Base-by-base conservation (phyloP, 2,329 filamentous ascomycete genomes). In the Periconia sp. region DNA sequence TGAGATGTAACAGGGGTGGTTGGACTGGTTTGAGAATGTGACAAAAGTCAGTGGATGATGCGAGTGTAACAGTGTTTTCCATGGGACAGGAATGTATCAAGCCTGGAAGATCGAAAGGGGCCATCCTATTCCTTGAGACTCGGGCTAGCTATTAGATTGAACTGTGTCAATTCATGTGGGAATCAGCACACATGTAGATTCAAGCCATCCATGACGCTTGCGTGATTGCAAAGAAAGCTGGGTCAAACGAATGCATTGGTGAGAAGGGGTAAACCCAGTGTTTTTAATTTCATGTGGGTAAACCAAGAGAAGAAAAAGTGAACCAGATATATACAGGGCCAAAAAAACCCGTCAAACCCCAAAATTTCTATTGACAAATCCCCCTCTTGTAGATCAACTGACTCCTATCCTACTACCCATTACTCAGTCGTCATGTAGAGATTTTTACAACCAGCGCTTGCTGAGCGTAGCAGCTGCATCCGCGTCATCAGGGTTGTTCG, bases 401-500 rank as follows among this genome's bases (percentile, higher is more conserved):
- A 22, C 33, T 8, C 11, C 22, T 36, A n/a, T 16, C 33, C 22
- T 15, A 29, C 16, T n/a, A 22, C 18, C 18, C 31, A 33, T n/a
- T 16, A 11, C 4, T 9, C 15, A 7, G 6, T 17, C n/a, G 19
- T 16, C 5, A n/a, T 11, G 19, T 17, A 7, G 12, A 21, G 8
- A 8, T 21, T 7, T 29, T 25, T 40, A 46, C 36, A 52, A 40
- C 49, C 49, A 55, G 34, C 49, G 39, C 49, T 50, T 50, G 24
- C 29, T 42, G 26, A 50, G 35, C 13, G 30, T 6, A 5, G 48
- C 36, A 30, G 54, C 52, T 18, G 52, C 51, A 18, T 38, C 38
- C 23, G 54, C 54, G 36, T 57, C 57, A 8, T 61, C 59, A 1
- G 59, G 59, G 44, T 52, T 63, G 34, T 60, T 59, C 1, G 38